Evolutionary conservation across 306 rosid species (phyloP).

Genomic region (Prosopis cineraria): DNA sequence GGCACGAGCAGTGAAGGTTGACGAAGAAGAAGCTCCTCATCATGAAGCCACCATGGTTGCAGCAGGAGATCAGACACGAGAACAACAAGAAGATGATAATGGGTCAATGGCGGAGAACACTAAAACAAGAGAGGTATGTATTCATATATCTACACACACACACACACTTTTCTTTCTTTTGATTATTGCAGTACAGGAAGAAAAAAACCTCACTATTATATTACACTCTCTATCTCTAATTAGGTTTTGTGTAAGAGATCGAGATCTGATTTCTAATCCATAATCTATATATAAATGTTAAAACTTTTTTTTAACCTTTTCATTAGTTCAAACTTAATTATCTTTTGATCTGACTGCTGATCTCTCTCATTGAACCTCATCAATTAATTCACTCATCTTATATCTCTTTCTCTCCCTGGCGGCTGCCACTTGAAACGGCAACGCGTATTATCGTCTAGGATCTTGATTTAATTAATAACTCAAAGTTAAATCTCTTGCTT

Average conservation of each 20-base stretch:
- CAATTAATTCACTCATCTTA: too few relatives aligned
- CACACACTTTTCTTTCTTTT: not conserved
- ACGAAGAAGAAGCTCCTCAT: constrained; percentile 39
- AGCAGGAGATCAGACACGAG: not conserved
- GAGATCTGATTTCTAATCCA: not conserved
- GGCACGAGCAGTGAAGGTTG: not conserved
- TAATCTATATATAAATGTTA: not conserved
- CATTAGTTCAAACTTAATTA: too few relatives aligned
- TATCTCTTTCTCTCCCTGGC: too few relatives aligned
- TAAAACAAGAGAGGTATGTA: constrained; percentile 58
- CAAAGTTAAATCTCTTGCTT: not conserved
- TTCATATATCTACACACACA: not conserved
- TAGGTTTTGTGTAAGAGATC: not conserved
- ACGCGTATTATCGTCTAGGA: too few relatives aligned
- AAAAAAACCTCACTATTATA: not conserved
- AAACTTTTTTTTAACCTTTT: too few relatives aligned
- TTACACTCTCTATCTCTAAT: not conserved
- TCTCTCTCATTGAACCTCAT: too few relatives aligned
- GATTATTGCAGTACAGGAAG: not conserved
- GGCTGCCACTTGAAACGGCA: too few relatives aligned
- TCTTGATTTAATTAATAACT: not conserved
- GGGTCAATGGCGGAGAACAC: constrained; percentile 48
- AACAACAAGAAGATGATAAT: constrained; percentile 41
- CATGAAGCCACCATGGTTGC: constrained; percentile 34
- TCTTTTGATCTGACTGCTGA: too few relatives aligned